Conservation (phyloP, 2,329 filamentous ascomycete genomes). For the Conoideocrella luteorostrata region DNA sequence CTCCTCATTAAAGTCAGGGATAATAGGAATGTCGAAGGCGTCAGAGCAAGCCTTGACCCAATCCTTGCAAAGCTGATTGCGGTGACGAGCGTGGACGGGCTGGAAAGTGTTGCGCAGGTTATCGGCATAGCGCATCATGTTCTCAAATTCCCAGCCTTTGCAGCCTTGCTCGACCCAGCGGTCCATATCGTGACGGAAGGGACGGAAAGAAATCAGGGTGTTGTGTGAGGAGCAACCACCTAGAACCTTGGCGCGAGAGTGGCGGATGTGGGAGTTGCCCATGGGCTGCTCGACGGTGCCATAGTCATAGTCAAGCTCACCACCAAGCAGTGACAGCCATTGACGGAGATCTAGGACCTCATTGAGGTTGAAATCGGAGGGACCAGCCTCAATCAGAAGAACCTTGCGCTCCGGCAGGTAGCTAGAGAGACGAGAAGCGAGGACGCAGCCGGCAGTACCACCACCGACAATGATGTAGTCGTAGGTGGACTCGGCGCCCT, state of each 20-base stretch:
- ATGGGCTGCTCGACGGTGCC: constrained; percentile 83
- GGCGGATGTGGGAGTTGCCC: constrained; percentile 86
- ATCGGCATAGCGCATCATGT: constrained; percentile 73
- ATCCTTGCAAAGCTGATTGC: constrained; percentile 86
- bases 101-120: constrained; percentile 86
- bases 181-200: constrained; percentile 81
- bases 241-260: constrained; percentile 86
- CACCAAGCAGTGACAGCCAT: constrained; percentile 79
- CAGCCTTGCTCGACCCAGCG: constrained; percentile 79
- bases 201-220: constrained; percentile 86
- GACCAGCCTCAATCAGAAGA: constrained; percentile 80
- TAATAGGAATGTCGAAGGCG: constrained; percentile 72
- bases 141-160: constrained; percentile 80
- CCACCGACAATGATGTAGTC: constrained; percentile 85
- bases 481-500: constrained; percentile 59
- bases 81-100: constrained; percentile 76
- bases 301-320: constrained; percentile 88
- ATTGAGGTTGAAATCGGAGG: constrained; percentile 83
- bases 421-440: constrained; percentile 71
- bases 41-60: constrained; percentile 78
- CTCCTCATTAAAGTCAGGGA: constrained; percentile 80
- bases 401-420: constrained; percentile 78
- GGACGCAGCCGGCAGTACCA: constrained; percentile 79
- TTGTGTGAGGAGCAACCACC: constrained; percentile 93
- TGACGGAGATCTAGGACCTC: constrained; percentile 80